Percentiles rank a stretch among this genome's conserved stretches.
Evolutionary conservation across 805 yeast genomes (phyloP).

Genomic region (Lachancea thermotolerans): DNA sequence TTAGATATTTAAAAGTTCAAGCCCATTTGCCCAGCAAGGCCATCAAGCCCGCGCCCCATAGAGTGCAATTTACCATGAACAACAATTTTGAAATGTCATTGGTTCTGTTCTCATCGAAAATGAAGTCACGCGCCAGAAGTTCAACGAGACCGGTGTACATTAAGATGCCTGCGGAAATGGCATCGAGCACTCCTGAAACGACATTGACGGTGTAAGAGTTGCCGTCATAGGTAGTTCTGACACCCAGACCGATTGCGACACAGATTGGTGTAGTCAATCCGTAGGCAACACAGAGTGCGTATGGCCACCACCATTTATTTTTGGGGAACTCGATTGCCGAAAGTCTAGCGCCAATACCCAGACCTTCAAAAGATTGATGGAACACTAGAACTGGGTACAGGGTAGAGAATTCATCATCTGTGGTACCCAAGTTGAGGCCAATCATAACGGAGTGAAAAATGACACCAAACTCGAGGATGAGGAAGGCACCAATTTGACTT

Average conservation of each 20-base stretch:
- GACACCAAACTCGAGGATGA: constrained; percentile 66
- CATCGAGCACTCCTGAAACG: constrained; percentile 59
- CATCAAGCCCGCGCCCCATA: constrained; percentile 60
- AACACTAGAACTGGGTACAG: constrained; percentile 60
- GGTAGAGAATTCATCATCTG: constrained; percentile 58
- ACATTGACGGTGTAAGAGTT: constrained; percentile 48
- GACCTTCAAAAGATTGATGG: constrained; percentile 76
- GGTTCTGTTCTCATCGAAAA: constrained; percentile 38
- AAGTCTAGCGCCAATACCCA: constrained; percentile 69
- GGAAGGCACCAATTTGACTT: constrained; percentile 38
- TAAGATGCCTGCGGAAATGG: constrained; percentile 66
- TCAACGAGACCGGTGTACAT: constrained; percentile 71
- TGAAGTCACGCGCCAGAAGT: constrained; percentile 66
- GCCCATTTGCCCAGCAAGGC: constrained; percentile 77
- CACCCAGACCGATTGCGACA: constrained; percentile 69
- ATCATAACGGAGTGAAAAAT: constrained; percentile 71
- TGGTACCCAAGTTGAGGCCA: constrained; percentile 60
- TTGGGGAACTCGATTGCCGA: constrained; percentile 53
- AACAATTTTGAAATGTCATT: constrained; percentile 38
- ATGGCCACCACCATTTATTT: constrained; percentile 35
- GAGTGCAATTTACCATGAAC: constrained; percentile 33
- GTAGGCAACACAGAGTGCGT: constrained; percentile 43
- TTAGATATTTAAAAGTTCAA: constrained; percentile 14
- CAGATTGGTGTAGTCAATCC: constrained; percentile 62
- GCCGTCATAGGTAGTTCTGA: constrained; percentile 49